Percentiles rank a stretch among this genome's conserved stretches.
Evolutionary conservation across 1,284 basidiomycete species (phyloP).

Genomic region (Moniliophthora roreri): DNA sequence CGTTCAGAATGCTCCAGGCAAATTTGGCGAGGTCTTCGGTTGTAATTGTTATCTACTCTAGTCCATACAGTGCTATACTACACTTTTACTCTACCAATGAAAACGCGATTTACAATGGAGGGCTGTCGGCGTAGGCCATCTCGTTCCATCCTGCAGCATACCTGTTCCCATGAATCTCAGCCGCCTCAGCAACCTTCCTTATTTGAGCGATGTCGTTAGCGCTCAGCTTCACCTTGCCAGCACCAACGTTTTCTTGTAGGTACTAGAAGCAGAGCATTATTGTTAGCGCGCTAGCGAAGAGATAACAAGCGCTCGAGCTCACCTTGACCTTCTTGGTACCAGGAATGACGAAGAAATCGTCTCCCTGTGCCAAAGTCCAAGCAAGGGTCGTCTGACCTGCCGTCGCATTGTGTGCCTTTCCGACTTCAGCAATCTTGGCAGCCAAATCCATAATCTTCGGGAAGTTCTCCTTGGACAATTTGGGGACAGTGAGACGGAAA

Average conservation of each 20-base stretch:
- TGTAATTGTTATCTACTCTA: too few relatives aligned
- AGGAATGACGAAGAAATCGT: slow-evolving; percentile 42
- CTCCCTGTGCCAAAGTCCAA: slow-evolving; percentile 43
- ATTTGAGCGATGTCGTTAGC: slow-evolving; percentile 16
- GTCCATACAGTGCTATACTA: too few relatives aligned
- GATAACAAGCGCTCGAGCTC: background rate
- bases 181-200: slow-evolving; percentile 16
- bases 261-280: slow-evolving; percentile 14
- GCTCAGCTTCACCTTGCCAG: slow-evolving; percentile 13
- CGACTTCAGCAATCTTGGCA: slow-evolving; percentile 33
- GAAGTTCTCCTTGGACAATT: slow-evolving; percentile 39
- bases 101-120: background rate
- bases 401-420: slow-evolving; percentile 32
- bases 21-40: too few relatives aligned
- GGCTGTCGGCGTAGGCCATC: slow-evolving; percentile 4
- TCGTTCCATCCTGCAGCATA: slow-evolving; percentile 7
- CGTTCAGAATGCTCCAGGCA: too few relatives aligned
- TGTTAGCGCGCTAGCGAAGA: background rate
- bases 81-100: too few relatives aligned
- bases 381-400: slow-evolving; percentile 45
- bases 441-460: slow-evolving; percentile 41
- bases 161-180: slow-evolving; percentile 12
- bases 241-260: slow-evolving; percentile 19
- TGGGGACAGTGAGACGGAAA: slow-evolving; percentile 35
- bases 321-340: slow-evolving; percentile 28